Evolutionary conservation across 257 asterid genomes (phyloP), one percentile per base, ranked within the genome.

Genomic region (Solanum medicagineum): DNA sequence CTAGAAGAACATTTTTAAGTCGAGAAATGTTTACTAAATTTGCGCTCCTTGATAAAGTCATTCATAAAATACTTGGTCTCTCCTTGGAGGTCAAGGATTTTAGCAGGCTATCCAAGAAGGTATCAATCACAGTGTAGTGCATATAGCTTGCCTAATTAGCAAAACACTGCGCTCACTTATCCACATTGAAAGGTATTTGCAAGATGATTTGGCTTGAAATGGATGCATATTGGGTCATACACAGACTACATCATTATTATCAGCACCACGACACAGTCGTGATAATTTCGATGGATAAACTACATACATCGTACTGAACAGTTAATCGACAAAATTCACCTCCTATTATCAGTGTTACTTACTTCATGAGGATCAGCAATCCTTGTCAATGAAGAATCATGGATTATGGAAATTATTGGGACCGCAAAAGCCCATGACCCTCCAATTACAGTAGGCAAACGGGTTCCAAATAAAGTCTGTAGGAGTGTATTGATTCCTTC

Each of bases 401-500:
- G 98, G 88, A 96, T 96, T 4, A 96, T 96, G 42, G 99, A 96
- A 81, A 96, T 90, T 36, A 95, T 90, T 5, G 99, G 98, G 57
- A 96, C 96, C 89, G 91, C 91, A 83, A 95, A 96, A n/a, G 99
- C 98, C 99, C 98, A 96, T 57, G 99, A 96, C 1, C 99, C 99
- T 86, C 99, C 99, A 83, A 96, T 68, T 13, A 96, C 94, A 87
- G 97, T 92, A 20, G 99, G 99, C 86, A 96, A 90, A 85, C 99
- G 92, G 5, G 98, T 96, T 32, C 98, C 98, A 80, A 96, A 95
- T 88, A 96, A 87, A n/a, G 98, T 95, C 74, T 96, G 99, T 81
- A 96, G 85, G 13, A 95, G 86, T 70, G 98, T 95, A 87, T 95
- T 96, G 83, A 96, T 85, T 73, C 99, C 99, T 87, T 94, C 94